Conservation (phyloP, 306 rosid species). For the Inga laurina region DNA sequence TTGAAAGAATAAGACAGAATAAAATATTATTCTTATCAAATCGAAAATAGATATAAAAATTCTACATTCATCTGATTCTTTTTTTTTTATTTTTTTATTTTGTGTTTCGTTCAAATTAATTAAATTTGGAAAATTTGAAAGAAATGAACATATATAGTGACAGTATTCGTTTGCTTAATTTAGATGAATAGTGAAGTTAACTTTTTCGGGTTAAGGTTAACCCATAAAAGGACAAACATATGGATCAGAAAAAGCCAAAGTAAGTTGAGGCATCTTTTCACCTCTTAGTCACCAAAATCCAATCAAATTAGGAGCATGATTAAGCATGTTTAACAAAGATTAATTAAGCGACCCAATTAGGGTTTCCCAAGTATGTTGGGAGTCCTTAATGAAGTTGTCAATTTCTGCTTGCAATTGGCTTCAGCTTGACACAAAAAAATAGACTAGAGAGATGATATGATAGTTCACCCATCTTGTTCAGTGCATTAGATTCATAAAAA, state of each 20-base stretch:
- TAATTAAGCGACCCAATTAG: neutral
- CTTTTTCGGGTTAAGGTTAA: slow-evolving; percentile 5
- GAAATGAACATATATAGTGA: neutral
- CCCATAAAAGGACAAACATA: slow-evolving; percentile 1
- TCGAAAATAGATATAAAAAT: neutral
- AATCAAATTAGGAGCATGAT: slow-evolving; percentile 29
- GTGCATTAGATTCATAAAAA: slow-evolving; percentile 15
- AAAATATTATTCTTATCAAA: neutral
- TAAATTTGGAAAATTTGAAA: neutral
- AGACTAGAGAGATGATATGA: slow-evolving; percentile 4
- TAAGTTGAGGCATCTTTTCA: slow-evolving; percentile 44
- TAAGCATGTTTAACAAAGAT: slow-evolving; percentile 16
- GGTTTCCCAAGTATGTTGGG: slow-evolving; percentile 35
- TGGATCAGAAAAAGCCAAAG: slow-evolving; percentile 13
- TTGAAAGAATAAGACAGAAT: neutral
- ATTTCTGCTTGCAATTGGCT: slow-evolving; percentile 35
- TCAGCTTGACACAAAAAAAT: slow-evolving; percentile 33
- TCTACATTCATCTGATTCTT: neutral
- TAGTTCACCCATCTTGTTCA: slow-evolving; percentile 20
- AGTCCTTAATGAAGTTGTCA: slow-evolving; percentile 36
- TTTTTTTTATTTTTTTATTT: too few species aligned
- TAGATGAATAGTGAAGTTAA: slow-evolving; percentile 14
- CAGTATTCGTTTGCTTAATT: neutral
- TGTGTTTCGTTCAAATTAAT: neutral
- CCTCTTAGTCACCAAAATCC: slow-evolving; percentile 52